Conservation (phyloP, 768 basidiomycete genomes). For the Pleurotus citrinopileatus region DNA sequence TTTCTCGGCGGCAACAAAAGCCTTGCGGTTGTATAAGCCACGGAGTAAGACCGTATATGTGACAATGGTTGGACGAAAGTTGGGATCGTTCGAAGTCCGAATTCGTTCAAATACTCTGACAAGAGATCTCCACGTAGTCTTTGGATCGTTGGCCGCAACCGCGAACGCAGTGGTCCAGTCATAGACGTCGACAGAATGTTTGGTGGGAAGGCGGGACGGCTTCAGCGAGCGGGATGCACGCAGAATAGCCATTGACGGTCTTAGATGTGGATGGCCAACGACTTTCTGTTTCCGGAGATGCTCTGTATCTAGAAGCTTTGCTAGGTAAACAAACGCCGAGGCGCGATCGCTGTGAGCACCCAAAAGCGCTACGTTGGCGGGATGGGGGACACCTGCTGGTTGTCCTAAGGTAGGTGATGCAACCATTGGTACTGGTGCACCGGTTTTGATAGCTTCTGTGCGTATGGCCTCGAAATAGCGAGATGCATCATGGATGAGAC, state of each 20-base stretch:
- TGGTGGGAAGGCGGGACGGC: slow-evolving; percentile 7
- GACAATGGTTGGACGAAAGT: slow-evolving; percentile 37
- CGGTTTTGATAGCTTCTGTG: slow-evolving; percentile 1
- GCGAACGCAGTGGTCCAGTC: slow-evolving; percentile 46
- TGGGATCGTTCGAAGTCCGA: slow-evolving; percentile 16
- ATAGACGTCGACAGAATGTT: slow-evolving; percentile 37
- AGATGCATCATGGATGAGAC: slow-evolving; percentile 37
- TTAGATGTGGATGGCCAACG: neutral
- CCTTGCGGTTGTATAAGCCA: slow-evolving; percentile 44
- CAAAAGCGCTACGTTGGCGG: slow-evolving; percentile 42
- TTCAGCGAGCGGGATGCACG: neutral
- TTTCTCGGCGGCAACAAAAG: slow-evolving; percentile 34
- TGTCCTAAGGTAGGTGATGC: neutral
- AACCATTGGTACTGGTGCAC: neutral
- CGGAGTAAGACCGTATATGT: slow-evolving; percentile 55
- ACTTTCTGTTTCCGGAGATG: neutral
- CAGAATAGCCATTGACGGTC: neutral
- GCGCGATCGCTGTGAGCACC: slow-evolving; percentile 36
- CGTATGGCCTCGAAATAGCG: slow-evolving; percentile 39
- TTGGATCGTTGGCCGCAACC: slow-evolving; percentile 39
- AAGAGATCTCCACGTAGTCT: slow-evolving; percentile 28
- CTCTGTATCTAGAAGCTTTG: slow-evolving; percentile 23
- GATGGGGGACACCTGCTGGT: slow-evolving; percentile 16
- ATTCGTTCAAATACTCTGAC: slow-evolving; percentile 35
- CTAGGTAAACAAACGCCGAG: slow-evolving; percentile 48